Conservation (phyloP, 495 filamentous ascomycete species). For the Penicillium cosmopolitanum region DNA sequence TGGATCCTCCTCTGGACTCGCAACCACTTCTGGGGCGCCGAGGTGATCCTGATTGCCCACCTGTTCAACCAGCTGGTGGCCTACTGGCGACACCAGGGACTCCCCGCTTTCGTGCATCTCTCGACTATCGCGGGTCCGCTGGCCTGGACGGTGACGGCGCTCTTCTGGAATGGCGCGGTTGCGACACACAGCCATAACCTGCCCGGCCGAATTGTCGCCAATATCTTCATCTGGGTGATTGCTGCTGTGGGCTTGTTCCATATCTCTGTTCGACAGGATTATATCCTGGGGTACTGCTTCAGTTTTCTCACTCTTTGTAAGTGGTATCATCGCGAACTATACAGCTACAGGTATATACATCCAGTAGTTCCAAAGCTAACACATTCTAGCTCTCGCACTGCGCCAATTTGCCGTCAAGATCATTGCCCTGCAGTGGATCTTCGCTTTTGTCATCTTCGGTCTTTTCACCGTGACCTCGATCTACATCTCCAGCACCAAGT, state of each 20-base stretch:
- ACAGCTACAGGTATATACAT: background rate
- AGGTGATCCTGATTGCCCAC: conserved; percentile 76
- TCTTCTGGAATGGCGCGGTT: conserved; percentile 87
- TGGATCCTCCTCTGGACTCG: conserved; percentile 85
- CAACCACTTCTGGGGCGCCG: conserved; percentile 69
- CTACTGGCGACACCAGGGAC: conserved; percentile 76
- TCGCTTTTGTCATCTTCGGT: conserved; percentile 81
- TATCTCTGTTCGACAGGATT: conserved; percentile 73
- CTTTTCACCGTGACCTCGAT: conserved; percentile 68
- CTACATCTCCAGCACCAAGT: conserved; percentile 64
- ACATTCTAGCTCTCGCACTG: conserved; percentile 65
- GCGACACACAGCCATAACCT: conserved; percentile 63
- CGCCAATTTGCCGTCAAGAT: conserved; percentile 71
- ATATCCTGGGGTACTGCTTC: conserved; percentile 78
- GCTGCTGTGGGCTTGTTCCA: conserved; percentile 73
- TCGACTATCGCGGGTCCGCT: conserved; percentile 75
- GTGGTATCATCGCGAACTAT: conserved; percentile 17
- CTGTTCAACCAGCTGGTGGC: conserved; percentile 74
- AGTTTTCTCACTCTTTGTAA: conserved; percentile 70
- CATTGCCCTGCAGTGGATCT: conserved; percentile 87
- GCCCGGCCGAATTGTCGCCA: conserved; percentile 75
- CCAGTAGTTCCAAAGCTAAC: conserved; percentile 4
- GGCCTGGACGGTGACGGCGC: conserved; percentile 79
- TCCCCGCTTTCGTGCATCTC: conserved; percentile 71
- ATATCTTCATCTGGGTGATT: conserved; percentile 84